These are phyloP conservation scores for Diplotaxis tenuifolia DNA, from an alignment of 345 rosid genomes.

Conservation along the genomic window DNA sequence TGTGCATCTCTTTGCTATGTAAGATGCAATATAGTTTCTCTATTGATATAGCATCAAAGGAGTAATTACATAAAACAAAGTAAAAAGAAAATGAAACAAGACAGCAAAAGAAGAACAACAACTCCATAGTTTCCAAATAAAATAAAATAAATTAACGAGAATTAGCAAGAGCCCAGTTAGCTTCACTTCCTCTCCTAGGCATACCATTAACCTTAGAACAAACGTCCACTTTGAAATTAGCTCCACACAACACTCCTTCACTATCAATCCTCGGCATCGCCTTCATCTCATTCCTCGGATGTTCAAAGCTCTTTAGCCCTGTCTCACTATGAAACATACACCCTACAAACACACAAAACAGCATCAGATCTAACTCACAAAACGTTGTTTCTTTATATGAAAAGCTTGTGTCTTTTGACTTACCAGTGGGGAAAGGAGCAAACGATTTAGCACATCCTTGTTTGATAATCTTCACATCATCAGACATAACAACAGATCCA, in stretches of 20 bases:
- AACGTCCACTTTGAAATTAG: slow-evolving; percentile 81
- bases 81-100: not conserved
- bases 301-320: slow-evolving; percentile 89
- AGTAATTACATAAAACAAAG: not conserved
- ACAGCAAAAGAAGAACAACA: not conserved
- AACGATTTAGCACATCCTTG: slow-evolving; percentile 90
- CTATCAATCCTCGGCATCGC: slow-evolving; percentile 93
- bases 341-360: slow-evolving; percentile 40
- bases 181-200: slow-evolving; percentile 84
- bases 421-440: slow-evolving; percentile 85
- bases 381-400: not conserved
- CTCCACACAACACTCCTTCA: slow-evolving; percentile 82
- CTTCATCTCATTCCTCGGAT: slow-evolving; percentile 68
- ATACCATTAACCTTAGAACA: slow-evolving; percentile 57
- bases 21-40: not conserved
- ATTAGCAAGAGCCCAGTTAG: slow-evolving; percentile 69
- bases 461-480: slow-evolving; percentile 69
- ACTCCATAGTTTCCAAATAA: not conserved
- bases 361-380: not conserved
- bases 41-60: not conserved
- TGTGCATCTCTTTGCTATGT: not conserved
- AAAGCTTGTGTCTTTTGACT: not conserved
- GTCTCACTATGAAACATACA: slow-evolving; percentile 81
- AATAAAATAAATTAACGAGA: slow-evolving; percentile 26
- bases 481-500: slow-evolving; percentile 79